These are phyloP conservation scores for Silybum marianum DNA, from an alignment of 129 eudicot species.

Conservation along the genomic window DNA sequence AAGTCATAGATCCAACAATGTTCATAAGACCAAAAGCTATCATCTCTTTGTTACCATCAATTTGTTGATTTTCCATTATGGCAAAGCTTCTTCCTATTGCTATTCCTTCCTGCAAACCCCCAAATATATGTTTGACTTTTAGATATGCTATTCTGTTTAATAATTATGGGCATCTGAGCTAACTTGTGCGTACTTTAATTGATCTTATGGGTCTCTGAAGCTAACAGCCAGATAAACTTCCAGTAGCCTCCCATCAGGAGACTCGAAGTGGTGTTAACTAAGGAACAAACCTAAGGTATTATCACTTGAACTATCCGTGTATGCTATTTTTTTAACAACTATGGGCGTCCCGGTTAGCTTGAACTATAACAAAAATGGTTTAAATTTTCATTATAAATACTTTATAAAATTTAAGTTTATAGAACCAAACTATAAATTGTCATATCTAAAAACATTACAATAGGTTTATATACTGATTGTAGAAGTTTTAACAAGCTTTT, in stretches of 20 bases:
- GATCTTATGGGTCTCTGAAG: no score
- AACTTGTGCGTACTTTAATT: neutral
- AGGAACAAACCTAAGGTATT: neutral
- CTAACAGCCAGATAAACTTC: neutral
- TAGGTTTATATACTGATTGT: no score
- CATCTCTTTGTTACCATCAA: conserved; percentile 98
- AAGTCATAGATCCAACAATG: conserved; percentile 88
- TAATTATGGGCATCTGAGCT: neutral
- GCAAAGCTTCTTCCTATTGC: conserved; percentile 99
- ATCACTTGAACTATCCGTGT: neutral
- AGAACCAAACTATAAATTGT: no score
- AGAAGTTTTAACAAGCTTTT: no score
- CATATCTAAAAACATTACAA: no score
- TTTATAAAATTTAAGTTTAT: no score
- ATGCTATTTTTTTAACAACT: neutral
- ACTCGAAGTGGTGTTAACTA: neutral
- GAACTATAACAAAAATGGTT: no score
- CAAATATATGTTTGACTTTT: neutral
- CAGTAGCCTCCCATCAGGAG: neutral
- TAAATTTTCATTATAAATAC: no score
- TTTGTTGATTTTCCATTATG: conserved; percentile 62
- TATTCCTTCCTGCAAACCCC: conserved; percentile 79
- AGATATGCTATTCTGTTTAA: neutral
- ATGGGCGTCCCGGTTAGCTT: neutral
- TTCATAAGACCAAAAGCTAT: conserved; percentile 97